Evolutionary conservation across 2,329 filamentous ascomycete species (phyloP).

Genomic region (Rhinocladiella similis): DNA sequence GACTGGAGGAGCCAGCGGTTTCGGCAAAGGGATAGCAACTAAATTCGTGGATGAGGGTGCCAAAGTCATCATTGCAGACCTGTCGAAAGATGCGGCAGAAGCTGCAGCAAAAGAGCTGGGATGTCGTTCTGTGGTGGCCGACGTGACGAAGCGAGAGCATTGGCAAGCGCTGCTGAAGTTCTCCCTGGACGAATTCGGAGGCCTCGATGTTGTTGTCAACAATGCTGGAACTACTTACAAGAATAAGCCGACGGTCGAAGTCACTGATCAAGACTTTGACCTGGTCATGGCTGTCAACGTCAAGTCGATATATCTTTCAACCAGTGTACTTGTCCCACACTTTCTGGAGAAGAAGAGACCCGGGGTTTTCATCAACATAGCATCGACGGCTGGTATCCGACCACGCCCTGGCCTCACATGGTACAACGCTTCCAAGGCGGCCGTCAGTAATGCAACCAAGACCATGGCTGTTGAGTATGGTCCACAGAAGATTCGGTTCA

Average conservation of each 20-base stretch:
- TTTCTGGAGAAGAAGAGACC: slow-evolving; percentile 16
- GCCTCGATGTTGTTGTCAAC: slow-evolving; percentile 52
- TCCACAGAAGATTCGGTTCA: slow-evolving; percentile 70
- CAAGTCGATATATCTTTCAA: slow-evolving; percentile 22
- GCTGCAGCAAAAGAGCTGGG: slow-evolving; percentile 20
- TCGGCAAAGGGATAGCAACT: slow-evolving; percentile 41
- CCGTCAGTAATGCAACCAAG: slow-evolving; percentile 63
- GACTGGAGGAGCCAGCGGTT: slow-evolving; percentile 45
- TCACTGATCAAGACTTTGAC: slow-evolving; percentile 48
- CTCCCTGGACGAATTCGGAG: slow-evolving; percentile 43
- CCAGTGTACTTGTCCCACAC: slow-evolving; percentile 21
- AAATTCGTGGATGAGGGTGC: slow-evolving; percentile 39
- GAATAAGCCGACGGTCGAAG: slow-evolving; percentile 40
- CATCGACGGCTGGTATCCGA: slow-evolving; percentile 18
- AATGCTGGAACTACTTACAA: slow-evolving; percentile 52
- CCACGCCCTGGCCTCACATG: slow-evolving; percentile 22
- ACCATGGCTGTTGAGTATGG: slow-evolving; percentile 73
- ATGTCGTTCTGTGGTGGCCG: slow-evolving; percentile 7
- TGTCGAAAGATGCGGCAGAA: slow-evolving; percentile 8
- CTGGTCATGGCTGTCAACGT: slow-evolving; percentile 48
- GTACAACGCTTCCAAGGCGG: slow-evolving; percentile 64
- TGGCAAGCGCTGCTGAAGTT: slow-evolving; percentile 38
- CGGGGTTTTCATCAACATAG: slow-evolving; percentile 20
- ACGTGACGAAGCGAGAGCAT: slow-evolving; percentile 19
- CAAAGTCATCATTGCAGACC: slow-evolving; percentile 35